Percentiles rank a stretch among this genome's conserved stretches.
Conservation (phyloP, 2,329 filamentous ascomycete species). For the Ampelomyces quisqualis region DNA sequence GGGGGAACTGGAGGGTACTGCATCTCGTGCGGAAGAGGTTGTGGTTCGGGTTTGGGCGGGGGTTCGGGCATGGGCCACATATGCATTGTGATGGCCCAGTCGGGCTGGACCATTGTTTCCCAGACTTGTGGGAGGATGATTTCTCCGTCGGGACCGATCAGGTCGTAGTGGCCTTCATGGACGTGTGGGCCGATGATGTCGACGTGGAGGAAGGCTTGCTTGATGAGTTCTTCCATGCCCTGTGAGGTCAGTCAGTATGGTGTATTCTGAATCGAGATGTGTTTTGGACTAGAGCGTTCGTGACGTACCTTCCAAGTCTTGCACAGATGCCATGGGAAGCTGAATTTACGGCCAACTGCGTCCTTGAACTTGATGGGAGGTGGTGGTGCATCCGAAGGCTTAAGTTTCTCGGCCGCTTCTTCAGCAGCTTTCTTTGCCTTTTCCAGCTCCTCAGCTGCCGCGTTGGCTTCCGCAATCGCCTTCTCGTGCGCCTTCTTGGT, state of each 20-base stretch:
- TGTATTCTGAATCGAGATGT: no score
- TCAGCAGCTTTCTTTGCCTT: conserved; percentile 53
- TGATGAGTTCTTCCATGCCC: conserved; percentile 53
- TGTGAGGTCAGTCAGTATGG: conserved; percentile 68
- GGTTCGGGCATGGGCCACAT: conserved; percentile 51
- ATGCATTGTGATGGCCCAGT: conserved; percentile 52
- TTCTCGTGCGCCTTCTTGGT: conserved; percentile 52
- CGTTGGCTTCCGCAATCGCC: conserved; percentile 46
- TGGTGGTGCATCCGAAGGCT: conserved; percentile 54
- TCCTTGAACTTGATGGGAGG: conserved; percentile 36
- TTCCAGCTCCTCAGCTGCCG: conserved; percentile 47
- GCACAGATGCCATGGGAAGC: conserved; percentile 31
- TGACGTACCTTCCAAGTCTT: conserved; percentile 50
- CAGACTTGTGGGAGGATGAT: conserved; percentile 54
- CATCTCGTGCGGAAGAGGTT: conserved; percentile 13
- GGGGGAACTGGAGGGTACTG: conserved; percentile 13
- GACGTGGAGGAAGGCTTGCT: conserved; percentile 52
- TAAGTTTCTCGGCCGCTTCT: conserved; percentile 45
- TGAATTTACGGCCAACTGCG: conserved; percentile 34
- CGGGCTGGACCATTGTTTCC: conserved; percentile 52
- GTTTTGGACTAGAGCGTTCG: not conserved
- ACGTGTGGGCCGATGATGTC: conserved; percentile 51
- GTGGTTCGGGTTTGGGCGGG: conserved; percentile 8
- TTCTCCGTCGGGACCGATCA: conserved; percentile 51
- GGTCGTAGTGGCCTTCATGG: conserved; percentile 50